Conservation (phyloP, 1,139 yeast genomes). For the Pichia sp. region DNA sequence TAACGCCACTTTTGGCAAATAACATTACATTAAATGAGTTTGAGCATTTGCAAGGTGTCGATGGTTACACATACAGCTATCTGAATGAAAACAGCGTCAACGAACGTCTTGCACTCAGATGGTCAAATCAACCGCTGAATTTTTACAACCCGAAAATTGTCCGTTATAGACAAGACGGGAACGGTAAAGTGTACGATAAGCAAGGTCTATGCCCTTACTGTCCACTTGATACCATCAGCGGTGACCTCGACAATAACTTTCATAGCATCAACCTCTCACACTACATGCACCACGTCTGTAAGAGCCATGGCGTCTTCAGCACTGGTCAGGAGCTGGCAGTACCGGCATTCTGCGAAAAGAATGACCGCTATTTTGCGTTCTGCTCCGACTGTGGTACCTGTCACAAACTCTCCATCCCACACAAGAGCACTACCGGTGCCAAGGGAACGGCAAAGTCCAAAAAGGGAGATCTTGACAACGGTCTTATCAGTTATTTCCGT, state of each 20-base stretch:
- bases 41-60: slow-evolving; percentile 3
- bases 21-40: slow-evolving; percentile 2
- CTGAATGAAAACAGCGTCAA: slow-evolving; percentile 1
- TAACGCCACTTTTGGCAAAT: slow-evolving; percentile 10
- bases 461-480: not conserved
- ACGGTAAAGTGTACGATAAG: slow-evolving; percentile 11
- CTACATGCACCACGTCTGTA: slow-evolving; percentile 28
- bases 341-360: slow-evolving; percentile 14
- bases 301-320: slow-evolving; percentile 28
- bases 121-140: slow-evolving; percentile 17
- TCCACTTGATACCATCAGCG: slow-evolving; percentile 5
- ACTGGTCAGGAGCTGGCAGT: slow-evolving; percentile 26
- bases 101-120: slow-evolving; percentile 16
- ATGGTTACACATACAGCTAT: slow-evolving; percentile 11
- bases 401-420: not conserved
- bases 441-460: too few species aligned
- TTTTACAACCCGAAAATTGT: slow-evolving; percentile 24
- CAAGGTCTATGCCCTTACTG: slow-evolving; percentile 28
- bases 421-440: too few species aligned
- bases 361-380: not conserved
- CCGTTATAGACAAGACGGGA: slow-evolving; percentile 15
- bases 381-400: slow-evolving; percentile 6
- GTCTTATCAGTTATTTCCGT: slow-evolving; percentile 8
- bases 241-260: slow-evolving; percentile 15
- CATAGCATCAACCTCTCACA: slow-evolving; percentile 23